phyloP scores from a whole-genome alignment of 495 filamentous ascomycete species.

The Darksidea phi region DNA sequence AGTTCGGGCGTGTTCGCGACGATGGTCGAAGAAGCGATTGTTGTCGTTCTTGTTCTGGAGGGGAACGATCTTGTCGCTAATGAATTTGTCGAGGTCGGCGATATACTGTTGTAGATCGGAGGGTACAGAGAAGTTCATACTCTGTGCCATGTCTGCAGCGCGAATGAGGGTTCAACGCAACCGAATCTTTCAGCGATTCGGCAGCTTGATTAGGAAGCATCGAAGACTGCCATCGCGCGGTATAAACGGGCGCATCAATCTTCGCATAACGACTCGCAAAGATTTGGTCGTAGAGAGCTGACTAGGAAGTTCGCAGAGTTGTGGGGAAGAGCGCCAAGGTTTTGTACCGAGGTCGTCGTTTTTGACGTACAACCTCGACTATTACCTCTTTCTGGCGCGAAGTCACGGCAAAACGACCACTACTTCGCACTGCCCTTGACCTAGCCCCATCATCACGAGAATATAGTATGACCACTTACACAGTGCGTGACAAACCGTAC shows the following conservation, averaged over 20 bases:
- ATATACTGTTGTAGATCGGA: constrained; percentile 50
- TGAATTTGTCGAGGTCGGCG: constrained; percentile 53
- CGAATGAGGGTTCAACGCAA: neutral
- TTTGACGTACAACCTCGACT: too few relatives aligned
- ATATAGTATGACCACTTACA: too few relatives aligned
- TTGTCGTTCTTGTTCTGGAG: constrained; percentile 55
- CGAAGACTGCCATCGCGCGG: neutral
- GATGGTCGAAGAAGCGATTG: constrained; percentile 61
- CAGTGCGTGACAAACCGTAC: too few relatives aligned
- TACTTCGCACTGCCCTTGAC: too few relatives aligned
- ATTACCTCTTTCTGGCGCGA: too few relatives aligned
- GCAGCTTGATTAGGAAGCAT: neutral
- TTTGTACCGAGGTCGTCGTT: too few relatives aligned
- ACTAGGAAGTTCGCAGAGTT: neutral
- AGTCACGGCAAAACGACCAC: too few relatives aligned
- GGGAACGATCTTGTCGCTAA: constrained; percentile 52
- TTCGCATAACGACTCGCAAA: constrained; percentile 27
- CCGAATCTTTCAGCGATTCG: constrained; percentile 10
- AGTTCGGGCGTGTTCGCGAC: constrained; percentile 57
- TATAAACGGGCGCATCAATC: constrained; percentile 12
- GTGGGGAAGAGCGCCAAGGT: neutral
- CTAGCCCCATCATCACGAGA: too few relatives aligned
- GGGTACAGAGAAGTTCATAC: constrained; percentile 59
- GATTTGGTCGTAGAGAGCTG: constrained; percentile 16
- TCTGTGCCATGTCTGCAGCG: constrained; percentile 10